Evolutionary conservation across 202 grass and related monocot species (phyloP).

Genomic region (Cymbopogon flexuosus): DNA sequence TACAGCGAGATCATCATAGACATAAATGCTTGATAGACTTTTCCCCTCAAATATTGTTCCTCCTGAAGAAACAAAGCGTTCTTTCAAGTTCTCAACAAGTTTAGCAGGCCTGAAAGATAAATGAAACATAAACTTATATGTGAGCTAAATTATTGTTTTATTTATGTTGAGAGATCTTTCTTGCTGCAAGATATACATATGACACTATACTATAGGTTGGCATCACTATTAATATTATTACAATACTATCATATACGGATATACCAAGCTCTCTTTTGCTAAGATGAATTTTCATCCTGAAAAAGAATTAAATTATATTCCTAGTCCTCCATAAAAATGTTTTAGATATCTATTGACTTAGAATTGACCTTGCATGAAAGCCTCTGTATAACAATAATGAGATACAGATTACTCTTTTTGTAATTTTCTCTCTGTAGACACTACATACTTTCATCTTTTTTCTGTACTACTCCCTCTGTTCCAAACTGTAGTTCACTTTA

Average conservation of each 20-base stretch:
- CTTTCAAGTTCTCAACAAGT: conserved; percentile 81
- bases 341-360: background rate
- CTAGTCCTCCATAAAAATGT: background rate
- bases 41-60: conserved; percentile 63
- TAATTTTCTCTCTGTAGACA: background rate
- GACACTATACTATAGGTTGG: background rate
- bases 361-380: background rate
- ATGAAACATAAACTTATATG: background rate
- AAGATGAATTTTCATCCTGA: background rate
- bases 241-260: too few species aligned
- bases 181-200: background rate
- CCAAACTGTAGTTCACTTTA: background rate
- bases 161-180: background rate
- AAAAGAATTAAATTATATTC: background rate
- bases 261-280: background rate
- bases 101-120: conserved; percentile 58
- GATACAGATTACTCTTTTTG: background rate
- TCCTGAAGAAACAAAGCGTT: conserved; percentile 70
- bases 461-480: background rate
- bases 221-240: background rate
- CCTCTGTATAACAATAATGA: background rate
- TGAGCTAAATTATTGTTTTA: background rate
- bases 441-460: background rate
- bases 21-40: conserved; percentile 54
- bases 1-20: conserved; percentile 74